Conservation (phyloP, 2,329 filamentous ascomycete genomes). For the Stachybotrys elegans region DNA sequence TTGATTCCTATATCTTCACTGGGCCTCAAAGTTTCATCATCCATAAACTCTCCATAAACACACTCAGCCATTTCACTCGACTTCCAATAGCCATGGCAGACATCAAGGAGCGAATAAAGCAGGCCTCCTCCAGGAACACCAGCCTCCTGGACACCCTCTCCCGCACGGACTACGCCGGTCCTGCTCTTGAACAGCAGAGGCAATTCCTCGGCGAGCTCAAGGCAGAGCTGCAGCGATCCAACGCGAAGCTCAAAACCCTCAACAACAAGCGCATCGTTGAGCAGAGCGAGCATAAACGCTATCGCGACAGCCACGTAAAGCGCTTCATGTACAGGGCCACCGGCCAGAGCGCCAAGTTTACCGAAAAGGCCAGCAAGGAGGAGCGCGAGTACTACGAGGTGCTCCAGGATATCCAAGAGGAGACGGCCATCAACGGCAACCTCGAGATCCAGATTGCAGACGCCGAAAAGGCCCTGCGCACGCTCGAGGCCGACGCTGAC, state of each 20-base stretch:
- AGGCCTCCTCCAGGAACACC: conserved; percentile 33
- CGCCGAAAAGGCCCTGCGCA: conserved; percentile 27
- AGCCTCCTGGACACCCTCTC: conserved; percentile 40
- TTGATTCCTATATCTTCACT: too few species aligned
- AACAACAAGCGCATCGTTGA: conserved; percentile 38
- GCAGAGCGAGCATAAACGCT: conserved; percentile 45
- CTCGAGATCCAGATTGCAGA: conserved; percentile 33
- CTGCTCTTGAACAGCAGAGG: conserved; percentile 39
- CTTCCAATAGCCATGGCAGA: conserved; percentile 22
- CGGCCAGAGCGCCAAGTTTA: conserved; percentile 35
- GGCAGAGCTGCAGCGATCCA: conserved; percentile 28
- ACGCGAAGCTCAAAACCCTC: conserved; percentile 32
- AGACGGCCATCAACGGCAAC: conserved; percentile 34
- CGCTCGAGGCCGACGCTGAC: conserved; percentile 29
- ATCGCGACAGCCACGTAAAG: conserved; percentile 46
- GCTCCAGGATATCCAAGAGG: conserved; percentile 41
- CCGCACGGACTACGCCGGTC: conserved; percentile 43
- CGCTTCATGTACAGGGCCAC: conserved; percentile 47
- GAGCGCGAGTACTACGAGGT: conserved; percentile 51
- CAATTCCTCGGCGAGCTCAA: conserved; percentile 41
- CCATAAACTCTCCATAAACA: too few species aligned
- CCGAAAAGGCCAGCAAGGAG: conserved; percentile 44
- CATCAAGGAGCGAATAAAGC: conserved; percentile 30
- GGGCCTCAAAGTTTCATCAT: too few species aligned
- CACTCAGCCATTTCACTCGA: too few species aligned